A percentile compares a stretch with the other conserved stretches of the same genome.
Conservation (phyloP, 768 basidiomycete genomes). For the Cystoderma amianthinum region DNA sequence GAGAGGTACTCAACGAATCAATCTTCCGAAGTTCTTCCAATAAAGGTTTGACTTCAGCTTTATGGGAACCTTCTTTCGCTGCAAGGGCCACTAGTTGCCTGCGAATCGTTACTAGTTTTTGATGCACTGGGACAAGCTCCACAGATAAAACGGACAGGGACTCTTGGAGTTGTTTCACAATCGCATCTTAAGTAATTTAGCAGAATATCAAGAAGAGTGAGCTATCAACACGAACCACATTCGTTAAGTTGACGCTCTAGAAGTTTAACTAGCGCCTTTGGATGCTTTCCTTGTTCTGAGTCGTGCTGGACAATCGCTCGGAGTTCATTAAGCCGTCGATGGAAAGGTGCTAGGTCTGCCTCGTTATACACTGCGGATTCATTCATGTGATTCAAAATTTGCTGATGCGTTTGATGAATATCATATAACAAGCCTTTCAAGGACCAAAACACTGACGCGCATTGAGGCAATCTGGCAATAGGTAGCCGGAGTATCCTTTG, state of each 20-base stretch:
- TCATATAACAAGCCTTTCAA: too few relatives aligned
- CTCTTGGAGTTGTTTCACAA: slow-evolving; percentile 73
- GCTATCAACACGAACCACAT: slow-evolving; percentile 57
- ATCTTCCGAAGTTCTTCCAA: slow-evolving; percentile 93
- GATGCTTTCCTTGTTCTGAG: slow-evolving; percentile 73
- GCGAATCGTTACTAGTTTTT: slow-evolving; percentile 80
- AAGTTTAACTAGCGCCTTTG: slow-evolving; percentile 81
- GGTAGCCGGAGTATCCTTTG: slow-evolving; percentile 87
- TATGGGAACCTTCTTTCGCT: slow-evolving; percentile 79
- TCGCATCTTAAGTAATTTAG: slow-evolving; percentile 46
- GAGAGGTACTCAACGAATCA: slow-evolving; percentile 78
- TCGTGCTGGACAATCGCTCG: slow-evolving; percentile 84
- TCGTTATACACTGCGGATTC: slow-evolving; percentile 95
- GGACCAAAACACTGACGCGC: slow-evolving; percentile 74
- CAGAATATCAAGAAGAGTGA: neutral
- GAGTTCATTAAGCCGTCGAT: slow-evolving; percentile 71
- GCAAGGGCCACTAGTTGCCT: slow-evolving; percentile 86
- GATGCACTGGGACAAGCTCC: slow-evolving; percentile 88
- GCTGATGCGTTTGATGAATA: too few relatives aligned
- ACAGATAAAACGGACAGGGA: slow-evolving; percentile 83
- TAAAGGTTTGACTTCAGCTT: slow-evolving; percentile 82
- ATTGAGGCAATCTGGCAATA: slow-evolving; percentile 96
- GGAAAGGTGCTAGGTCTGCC: slow-evolving; percentile 83
- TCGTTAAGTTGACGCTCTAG: slow-evolving; percentile 88
- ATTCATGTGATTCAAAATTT: slow-evolving; percentile 93